A percentile compares a stretch with the other conserved stretches of the same genome.
These are phyloP conservation scores for Stagonosporopsis chrysanthemi DNA, from an alignment of 2,329 filamentous ascomycete genomes.

Conservation along the genomic window DNA sequence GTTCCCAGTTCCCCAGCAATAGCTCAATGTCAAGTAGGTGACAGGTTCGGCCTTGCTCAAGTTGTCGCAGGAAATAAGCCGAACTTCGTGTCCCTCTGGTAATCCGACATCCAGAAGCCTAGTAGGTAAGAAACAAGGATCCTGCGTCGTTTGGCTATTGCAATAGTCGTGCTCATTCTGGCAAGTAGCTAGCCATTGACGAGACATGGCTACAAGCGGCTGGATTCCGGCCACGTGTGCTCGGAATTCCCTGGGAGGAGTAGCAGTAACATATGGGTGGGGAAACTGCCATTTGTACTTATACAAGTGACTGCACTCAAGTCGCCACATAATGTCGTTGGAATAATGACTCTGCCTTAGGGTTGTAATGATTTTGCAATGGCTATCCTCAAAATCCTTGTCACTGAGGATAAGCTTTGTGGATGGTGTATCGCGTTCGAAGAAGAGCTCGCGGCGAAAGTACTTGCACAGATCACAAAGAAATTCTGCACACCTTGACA, in stretches of 20 bases:
- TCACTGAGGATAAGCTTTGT: no score
- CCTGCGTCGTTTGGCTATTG: not conserved
- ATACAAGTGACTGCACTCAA: no score
- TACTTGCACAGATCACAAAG: not conserved
- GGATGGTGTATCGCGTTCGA: no score
- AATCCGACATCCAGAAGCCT: not conserved
- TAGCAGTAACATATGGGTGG: no score
- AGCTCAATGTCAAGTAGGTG: not conserved
- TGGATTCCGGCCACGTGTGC: no score
- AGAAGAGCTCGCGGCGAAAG: not conserved
- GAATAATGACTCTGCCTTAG: no score
- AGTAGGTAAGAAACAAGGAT: not conserved
- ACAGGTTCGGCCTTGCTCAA: not conserved
- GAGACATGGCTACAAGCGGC: not conserved
- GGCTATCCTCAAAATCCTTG: no score
- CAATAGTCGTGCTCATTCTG: not conserved
- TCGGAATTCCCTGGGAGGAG: no score
- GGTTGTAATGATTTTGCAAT: no score
- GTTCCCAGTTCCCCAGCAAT: constrained; percentile 3
- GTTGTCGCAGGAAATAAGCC: not conserved
- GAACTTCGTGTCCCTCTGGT: not conserved
- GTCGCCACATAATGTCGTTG: no score
- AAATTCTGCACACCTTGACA: not conserved
- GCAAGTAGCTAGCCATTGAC: not conserved
- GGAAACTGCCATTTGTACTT: no score